Base-by-base conservation (phyloP, 495 filamentous ascomycete species). In the Xylaria bambusicola region DNA sequence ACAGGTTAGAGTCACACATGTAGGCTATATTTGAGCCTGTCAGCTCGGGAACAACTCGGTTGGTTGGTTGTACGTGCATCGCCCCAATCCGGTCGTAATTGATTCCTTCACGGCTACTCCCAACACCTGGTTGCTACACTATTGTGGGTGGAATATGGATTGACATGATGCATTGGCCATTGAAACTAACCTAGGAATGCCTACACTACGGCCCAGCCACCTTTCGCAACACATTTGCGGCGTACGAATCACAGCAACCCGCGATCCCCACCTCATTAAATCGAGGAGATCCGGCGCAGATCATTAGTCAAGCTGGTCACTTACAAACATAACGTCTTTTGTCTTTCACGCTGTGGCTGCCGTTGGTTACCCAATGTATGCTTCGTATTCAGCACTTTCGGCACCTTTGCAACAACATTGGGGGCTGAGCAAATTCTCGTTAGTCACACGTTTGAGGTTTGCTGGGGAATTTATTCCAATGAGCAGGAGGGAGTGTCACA, bases 41-140 rank as follows among this genome's bases (percentile, higher is more conserved):
- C 33, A 51, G 44, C 35, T 29, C 45, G 44, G 44, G 35, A 41
- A 31, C 47, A 58, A 42, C 56, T 50, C 23, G 36, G n/a, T n/a
- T n/a, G 56, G 46, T 58, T 58, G 36, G 46, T 50, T 33, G 33
- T 58, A 51, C 55, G 26, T 44, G 36, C 44, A 58, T 57, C 40
- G 40, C 42, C 45, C n/a, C 52, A 45, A 46, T 45, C 40, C 27
- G 52, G 52, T 46, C 40, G 52, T 38, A 56, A 56, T 45, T 56
- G 21, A 46, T 46, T 38, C 36, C 36, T 38, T 38, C 36, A 38
- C 36, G 36, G 8, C 15, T 38, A 13, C 13, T 38, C 36, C 36
- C 15, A 38, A 7, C 36, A 9, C 3, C 12, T 15, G 10, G 6
- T 33, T 33, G 10, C 31, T 33, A 33, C 31, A 33, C 31, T n/a